Base-by-base conservation (phyloP, 768 basidiomycete species). In the Lepiota subincarnata region DNA sequence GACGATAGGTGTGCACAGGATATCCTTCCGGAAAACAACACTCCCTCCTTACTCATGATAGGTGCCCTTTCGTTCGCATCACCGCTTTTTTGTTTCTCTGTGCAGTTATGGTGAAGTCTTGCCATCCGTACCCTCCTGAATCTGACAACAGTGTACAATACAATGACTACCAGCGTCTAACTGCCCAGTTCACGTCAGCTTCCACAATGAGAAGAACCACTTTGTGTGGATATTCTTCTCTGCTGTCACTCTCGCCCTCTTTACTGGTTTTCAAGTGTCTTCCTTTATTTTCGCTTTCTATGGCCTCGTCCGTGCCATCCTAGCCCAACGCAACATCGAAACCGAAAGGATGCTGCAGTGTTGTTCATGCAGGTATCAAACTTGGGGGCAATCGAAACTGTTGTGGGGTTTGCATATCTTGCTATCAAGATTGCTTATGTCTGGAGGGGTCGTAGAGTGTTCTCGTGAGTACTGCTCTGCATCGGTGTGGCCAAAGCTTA, bases 401-500 rank as follows among this genome's bases (percentile, higher is more conserved):
- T 81, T 5, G 61, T 84, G 8, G 89, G 87, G 0, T 89, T 89
- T 58, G 76, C 75, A 2, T 67, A 70, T 13, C 74, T 72, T 22
- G 71, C 72, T 6, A 89, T 89, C 60, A 78, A 73, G 0, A 59
- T 77, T 8, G 68, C 73, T 0, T 57, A 91, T 11, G 71, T 77
- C 6, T 73, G 89, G 35, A 78, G 88, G 13, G 68, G 82, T 18
- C 55, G 91, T 34, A 73, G 85, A 40, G 66, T 85, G 48, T 36
- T 83, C 10, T 73, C 75, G 2, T 73, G 87, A 42, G 76, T 72
- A 0, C 75, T 69, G 58, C 62, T 91, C 16, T 76, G 80, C 54
- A 75, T 85, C 50, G 89, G 89, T 14, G 57, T 84, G 18, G 67
- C 82, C 24, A 84, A 84, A 70, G 89, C 89, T 56, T n/a, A n/a